Conservation (phyloP, 768 basidiomycete species). For the Boletus coccyginus region DNA sequence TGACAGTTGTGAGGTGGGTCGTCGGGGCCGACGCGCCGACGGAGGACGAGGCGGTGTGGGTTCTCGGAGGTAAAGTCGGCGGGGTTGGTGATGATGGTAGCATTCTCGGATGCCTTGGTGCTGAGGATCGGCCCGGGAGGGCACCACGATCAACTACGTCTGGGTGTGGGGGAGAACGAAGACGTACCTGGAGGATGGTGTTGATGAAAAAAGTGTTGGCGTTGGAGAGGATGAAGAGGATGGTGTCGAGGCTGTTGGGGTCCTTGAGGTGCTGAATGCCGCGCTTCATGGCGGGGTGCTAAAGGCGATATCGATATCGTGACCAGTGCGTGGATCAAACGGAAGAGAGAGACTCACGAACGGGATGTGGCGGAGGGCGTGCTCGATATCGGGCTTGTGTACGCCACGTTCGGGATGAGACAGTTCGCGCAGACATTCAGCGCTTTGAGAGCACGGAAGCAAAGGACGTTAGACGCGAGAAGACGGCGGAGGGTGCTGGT, state of each 20-base stretch:
- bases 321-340: too few species aligned
- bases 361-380: constrained; percentile 77
- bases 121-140: too few species aligned
- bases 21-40: constrained; percentile 69
- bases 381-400: constrained; percentile 71
- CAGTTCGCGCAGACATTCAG: constrained; percentile 68
- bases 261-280: constrained; percentile 78
- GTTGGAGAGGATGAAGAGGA: constrained; percentile 92
- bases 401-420: constrained; percentile 55
- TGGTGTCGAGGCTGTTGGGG: constrained; percentile 53
- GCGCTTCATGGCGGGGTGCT: constrained; percentile 98
- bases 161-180: neutral
- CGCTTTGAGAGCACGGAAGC: too few species aligned
- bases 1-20: constrained; percentile 81
- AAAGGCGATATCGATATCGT: neutral
- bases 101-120: constrained; percentile 68
- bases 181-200: constrained; percentile 76
- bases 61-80: constrained; percentile 75
- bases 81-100: constrained; percentile 91
- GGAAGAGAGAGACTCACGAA: constrained; percentile 69
- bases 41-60: constrained; percentile 67
- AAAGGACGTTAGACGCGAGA: neutral
- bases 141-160: too few species aligned
- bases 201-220: too few species aligned
- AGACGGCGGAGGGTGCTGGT: neutral